phyloP scores from a whole-genome alignment of 768 basidiomycete species.

The Lepiota subincarnata region DNA sequence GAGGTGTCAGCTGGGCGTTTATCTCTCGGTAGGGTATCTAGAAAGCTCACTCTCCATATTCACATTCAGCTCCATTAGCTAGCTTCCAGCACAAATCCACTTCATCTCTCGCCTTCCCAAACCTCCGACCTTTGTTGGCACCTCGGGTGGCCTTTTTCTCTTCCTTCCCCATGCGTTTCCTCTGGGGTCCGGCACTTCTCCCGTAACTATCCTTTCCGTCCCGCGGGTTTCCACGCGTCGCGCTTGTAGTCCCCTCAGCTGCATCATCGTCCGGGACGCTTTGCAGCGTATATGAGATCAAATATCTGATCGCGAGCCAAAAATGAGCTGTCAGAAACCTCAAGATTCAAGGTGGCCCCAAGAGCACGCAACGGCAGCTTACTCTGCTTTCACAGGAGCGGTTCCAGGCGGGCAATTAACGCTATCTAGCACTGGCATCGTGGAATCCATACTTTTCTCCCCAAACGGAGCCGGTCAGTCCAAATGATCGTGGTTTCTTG shows the following conservation, averaged over 20 bases:
- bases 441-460: not conserved
- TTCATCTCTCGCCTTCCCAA: conserved; percentile 74
- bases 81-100: conserved; percentile 80
- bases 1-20: not conserved
- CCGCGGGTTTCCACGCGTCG: conserved; percentile 20
- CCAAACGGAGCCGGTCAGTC: not conserved
- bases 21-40: not conserved
- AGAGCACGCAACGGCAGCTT: conserved; percentile 13
- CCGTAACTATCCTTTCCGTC: conserved; percentile 18
- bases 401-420: conserved; percentile 25
- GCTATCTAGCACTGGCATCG: not conserved
- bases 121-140: conserved; percentile 79
- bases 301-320: conserved; percentile 22
- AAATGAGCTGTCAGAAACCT: not conserved
- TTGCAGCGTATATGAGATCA: conserved; percentile 24
- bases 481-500: not conserved
- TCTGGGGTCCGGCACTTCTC: conserved; percentile 20
- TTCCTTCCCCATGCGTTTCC: conserved; percentile 48
- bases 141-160: conserved; percentile 74
- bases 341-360: not conserved
- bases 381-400: conserved; percentile 38
- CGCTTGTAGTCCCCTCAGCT: conserved; percentile 56
- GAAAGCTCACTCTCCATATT: conserved; percentile 61
- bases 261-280: conserved; percentile 38
- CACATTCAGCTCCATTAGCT: conserved; percentile 67